Percentiles rank a stretch among this genome's conserved stretches.
Evolutionary conservation across 148 eudicot genomes (phyloP).

Genomic region (Camellia sinensis): DNA sequence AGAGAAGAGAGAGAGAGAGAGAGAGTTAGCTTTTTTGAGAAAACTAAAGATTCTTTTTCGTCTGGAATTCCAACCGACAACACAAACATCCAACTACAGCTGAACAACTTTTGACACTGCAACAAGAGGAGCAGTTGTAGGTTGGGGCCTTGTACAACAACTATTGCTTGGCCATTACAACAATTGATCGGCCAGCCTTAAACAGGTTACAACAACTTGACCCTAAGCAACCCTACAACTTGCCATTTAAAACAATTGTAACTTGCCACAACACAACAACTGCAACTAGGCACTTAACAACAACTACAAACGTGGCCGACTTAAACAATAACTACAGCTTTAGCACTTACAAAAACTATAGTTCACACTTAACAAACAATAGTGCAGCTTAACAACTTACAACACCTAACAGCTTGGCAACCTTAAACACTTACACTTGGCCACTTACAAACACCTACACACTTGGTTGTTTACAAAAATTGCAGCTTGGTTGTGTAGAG

Average conservation of each 20-base stretch:
- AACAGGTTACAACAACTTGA: not conserved
- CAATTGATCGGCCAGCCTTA: conserved; percentile 4
- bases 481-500: not conserved
- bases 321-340: not conserved
- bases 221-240: conserved; percentile 6
- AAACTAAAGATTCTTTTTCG: not conserved
- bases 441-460: not conserved
- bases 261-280: not conserved
- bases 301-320: not conserved
- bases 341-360: not conserved
- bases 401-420: not conserved
- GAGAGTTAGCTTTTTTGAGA: not conserved
- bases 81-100: not conserved
- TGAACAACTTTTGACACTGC: not conserved
- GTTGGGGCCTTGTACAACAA: not conserved
- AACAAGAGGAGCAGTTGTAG: not conserved
- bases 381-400: conserved; percentile 6
- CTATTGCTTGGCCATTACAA: not conserved
- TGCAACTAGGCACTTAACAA: not conserved
- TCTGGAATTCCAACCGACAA: not conserved
- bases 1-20: not conserved
- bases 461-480: not conserved
- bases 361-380: conserved; percentile 2
- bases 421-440: not conserved
- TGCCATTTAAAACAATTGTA: not conserved